Base-by-base conservation (phyloP, 805 yeast genomes). In the Isabelozyma pseudorhagii region DNA sequence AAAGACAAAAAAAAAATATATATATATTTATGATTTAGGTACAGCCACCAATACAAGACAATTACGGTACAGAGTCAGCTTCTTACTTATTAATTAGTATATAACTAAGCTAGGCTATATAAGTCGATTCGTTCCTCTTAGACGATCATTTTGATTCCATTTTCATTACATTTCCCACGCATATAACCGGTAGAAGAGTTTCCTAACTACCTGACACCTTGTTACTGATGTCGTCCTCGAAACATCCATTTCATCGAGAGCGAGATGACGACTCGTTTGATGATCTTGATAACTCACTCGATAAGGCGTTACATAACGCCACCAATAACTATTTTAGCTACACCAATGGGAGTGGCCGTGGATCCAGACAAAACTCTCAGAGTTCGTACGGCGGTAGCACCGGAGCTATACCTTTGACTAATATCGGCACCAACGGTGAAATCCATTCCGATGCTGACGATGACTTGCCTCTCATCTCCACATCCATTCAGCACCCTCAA, bases 221-320 rank as follows among this genome's bases (percentile, higher is more conserved):
- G 36, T 13, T 13, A 10, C 36, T 1, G 8, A 31, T 31, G 36
- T 31, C 36, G 10, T 31, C 36, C 8, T 31, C 36, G 4, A 31
- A 31, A 8, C n/a, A 31, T 13, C 36, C 40, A 10, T 38, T 38
- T 15, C 40, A 38, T 8, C 18, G 15, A 14, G 18, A 38, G 18
- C 40, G 40, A 38, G 53, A 53, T 18, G 50, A 50, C 18, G 64
- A 61, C 29, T 71, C 82, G 10, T 75, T 84, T 57, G 90, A 85
- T 56, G 78, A 80, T 54, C 80, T 86, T 60, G 90, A 85, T 60
- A 76, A 74, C 54, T 82, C 87, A 9, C 70, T 84, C 50, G 87
- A 84, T 57, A 81, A 81, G 44, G 93, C 90, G 1, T 68, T 86
- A 54, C 81, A 81, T 51, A 69, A 66, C 59, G 73, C 72, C 55